A percentile compares a stretch with the other conserved stretches of the same genome.
These are phyloP conservation scores for Knoxia roxburghii DNA, from an alignment of 257 asterid genomes.

Conservation along the genomic window DNA sequence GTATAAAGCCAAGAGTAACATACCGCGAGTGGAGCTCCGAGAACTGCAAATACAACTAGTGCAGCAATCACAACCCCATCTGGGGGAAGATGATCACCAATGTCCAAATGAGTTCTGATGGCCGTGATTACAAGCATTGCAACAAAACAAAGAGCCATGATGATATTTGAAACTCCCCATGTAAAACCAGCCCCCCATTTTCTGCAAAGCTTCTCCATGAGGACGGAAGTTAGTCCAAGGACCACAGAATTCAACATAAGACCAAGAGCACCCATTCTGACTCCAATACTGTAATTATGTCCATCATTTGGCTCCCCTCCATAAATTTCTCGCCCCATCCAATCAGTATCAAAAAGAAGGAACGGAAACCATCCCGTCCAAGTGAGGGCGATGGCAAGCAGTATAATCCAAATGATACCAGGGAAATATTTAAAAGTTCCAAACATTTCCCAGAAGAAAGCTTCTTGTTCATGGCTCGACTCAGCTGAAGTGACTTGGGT, in stretches of 20 bases:
- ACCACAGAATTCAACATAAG: constrained; percentile 79
- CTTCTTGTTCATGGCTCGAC: constrained; percentile 53
- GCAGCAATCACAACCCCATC: constrained; percentile 65
- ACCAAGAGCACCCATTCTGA: constrained; percentile 80
- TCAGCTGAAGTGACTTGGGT: constrained; percentile 24
- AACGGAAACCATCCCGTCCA: constrained; percentile 95
- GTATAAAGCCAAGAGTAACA: constrained; percentile 29
- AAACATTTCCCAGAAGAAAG: constrained; percentile 73
- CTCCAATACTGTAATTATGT: constrained; percentile 51
- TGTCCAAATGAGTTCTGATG: constrained; percentile 37
- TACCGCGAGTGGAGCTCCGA: constrained; percentile 86
- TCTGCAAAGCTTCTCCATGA: constrained; percentile 83
- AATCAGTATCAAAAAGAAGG: constrained; percentile 79
- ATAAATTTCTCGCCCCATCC: constrained; percentile 93
- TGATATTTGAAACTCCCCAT: constrained; percentile 77
- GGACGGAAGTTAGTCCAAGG: constrained; percentile 78
- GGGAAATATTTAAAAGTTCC: constrained; percentile 71
- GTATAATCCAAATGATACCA: constrained; percentile 57
- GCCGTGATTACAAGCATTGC: constrained; percentile 61
- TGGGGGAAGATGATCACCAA: constrained; percentile 43
- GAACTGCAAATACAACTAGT: constrained; percentile 56
- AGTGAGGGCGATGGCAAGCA: constrained; percentile 69
- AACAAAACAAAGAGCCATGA: constrained; percentile 64
- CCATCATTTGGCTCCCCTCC: constrained; percentile 87
- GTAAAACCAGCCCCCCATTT: constrained; percentile 85